Evolutionary conservation across 345 rosid species (phyloP), one percentile per base, ranked within the genome.

Genomic region (Linum usitatissimum): DNA sequence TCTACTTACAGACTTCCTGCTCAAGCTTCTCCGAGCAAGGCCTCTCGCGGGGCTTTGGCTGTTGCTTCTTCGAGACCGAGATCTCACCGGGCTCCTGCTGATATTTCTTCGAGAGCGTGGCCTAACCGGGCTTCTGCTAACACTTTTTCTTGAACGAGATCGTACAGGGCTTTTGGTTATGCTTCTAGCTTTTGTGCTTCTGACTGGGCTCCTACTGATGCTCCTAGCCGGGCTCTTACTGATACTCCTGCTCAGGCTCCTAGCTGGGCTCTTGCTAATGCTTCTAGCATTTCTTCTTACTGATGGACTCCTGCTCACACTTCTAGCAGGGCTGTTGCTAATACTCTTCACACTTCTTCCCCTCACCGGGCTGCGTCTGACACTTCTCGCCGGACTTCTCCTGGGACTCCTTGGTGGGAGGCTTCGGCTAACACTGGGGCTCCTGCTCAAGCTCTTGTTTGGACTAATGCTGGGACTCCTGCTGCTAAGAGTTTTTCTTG

Each of bases 391-490:
- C 21, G 75, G 76, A 60, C 77, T 77, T 65, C 75, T 60, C 65
- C 48, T 73, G 69, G 69, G 57, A 77, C 75, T 73, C 53, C 82
- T 78, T 65, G 42, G 71, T 62, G 57, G 80, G 21, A 36, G 79
- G 49, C 78, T 76, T 66, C 76, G 51, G 64, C 76, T 72, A 61
- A 59, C 65, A 66, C 74, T 75, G 9, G 53, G 67, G 59, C 78
- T 75, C 64, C 79, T 67, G 68, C 84, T 75, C 60, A 53, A 30
- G 62, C 60, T 74, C 57, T 63, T 61, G 76, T 66, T 79, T 15
- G 81, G 90, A 75, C 86, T 83, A 62, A 67, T 77, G 70, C 81
- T 81, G 30, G 80, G 87, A 59, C 99, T 90, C 81, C 67, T 80
- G 71, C 57, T 54, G 23, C 87, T 86, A 77, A 61, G 77, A 75